Percentiles rank a stretch among this genome's conserved stretches.
Evolutionary conservation across 1,284 basidiomycete species (phyloP).

Genomic region (Ceratobasidium sp.): DNA sequence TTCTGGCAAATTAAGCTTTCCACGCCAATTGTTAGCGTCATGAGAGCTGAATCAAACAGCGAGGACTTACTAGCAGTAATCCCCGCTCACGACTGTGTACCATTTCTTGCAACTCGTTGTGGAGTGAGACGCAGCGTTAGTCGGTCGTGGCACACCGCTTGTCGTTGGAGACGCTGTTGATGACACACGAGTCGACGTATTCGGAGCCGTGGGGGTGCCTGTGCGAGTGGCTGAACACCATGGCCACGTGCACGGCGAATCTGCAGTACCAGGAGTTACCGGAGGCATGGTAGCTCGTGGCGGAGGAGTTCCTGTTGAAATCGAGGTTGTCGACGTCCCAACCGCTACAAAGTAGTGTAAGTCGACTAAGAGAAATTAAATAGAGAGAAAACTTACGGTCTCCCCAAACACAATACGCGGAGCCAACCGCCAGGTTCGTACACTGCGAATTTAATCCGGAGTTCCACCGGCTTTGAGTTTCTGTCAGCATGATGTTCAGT

Average conservation of each 20-base stretch:
- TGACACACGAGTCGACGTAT: neutral
- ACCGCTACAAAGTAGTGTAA: neutral
- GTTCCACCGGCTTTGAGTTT: constrained; percentile 1
- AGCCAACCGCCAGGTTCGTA: constrained; percentile 9
- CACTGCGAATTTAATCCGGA: constrained; percentile 12
- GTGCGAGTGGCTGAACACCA: neutral
- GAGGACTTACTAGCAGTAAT: constrained; percentile 29
- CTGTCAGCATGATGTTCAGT: neutral
- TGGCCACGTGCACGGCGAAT: neutral
- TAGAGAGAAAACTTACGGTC: neutral
- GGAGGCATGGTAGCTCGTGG: neutral
- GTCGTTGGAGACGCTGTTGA: constrained; percentile 7
- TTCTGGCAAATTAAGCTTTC: constrained; percentile 19
- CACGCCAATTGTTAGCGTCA: too few species aligned
- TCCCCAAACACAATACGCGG: constrained; percentile 21
- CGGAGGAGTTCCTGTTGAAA: neutral
- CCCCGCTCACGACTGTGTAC: constrained; percentile 33
- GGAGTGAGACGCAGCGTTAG: constrained; percentile 10
- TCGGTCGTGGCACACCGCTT: constrained; percentile 19
- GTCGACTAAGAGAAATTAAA: neutral
- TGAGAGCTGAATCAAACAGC: neutral
- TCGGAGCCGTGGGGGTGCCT: neutral
- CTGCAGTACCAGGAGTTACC: neutral
- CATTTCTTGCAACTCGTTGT: constrained; percentile 19
- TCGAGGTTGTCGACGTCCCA: neutral